Evolutionary conservation across 768 basidiomycete species (phyloP).

Genomic region (Tulasnella calospora): DNA sequence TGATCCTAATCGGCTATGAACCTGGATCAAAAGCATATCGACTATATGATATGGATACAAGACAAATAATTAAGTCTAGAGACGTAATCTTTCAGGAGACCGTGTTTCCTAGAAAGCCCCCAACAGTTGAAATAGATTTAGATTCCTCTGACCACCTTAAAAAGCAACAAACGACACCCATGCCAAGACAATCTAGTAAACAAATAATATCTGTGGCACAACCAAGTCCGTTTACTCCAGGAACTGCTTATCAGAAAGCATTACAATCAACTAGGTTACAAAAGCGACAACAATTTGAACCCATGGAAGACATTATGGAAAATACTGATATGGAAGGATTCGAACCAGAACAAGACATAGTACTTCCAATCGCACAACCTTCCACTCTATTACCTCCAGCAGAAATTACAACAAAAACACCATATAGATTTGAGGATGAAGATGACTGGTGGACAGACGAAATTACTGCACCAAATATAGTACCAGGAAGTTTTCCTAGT

Average conservation of each 20-base stretch:
- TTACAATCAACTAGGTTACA: neutral
- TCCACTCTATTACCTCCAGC: too few species aligned
- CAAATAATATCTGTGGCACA: neutral
- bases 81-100: constrained; percentile 21
- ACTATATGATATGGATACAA: constrained; percentile 29
- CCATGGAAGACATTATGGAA: too few species aligned
- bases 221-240: neutral
- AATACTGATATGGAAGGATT: too few species aligned
- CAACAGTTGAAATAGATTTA: neutral
- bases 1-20: constrained; percentile 33
- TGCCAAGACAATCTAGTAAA: neutral
- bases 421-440: neutral
- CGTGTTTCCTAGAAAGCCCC: constrained; percentile 29
- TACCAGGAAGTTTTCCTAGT: too few species aligned
- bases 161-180: neutral
- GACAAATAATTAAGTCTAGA: constrained; percentile 26
- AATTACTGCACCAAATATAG: too few species aligned
- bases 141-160: neutral
- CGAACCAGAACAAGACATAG: too few species aligned
- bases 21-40: constrained; percentile 33
- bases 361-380: too few species aligned
- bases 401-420: too few species aligned
- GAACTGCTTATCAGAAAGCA: too few species aligned
- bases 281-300: neutral
- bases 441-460: too few species aligned